Base-by-base conservation (phyloP, 352 stramenopile genomes). In the Phytopythium montanum region DNA sequence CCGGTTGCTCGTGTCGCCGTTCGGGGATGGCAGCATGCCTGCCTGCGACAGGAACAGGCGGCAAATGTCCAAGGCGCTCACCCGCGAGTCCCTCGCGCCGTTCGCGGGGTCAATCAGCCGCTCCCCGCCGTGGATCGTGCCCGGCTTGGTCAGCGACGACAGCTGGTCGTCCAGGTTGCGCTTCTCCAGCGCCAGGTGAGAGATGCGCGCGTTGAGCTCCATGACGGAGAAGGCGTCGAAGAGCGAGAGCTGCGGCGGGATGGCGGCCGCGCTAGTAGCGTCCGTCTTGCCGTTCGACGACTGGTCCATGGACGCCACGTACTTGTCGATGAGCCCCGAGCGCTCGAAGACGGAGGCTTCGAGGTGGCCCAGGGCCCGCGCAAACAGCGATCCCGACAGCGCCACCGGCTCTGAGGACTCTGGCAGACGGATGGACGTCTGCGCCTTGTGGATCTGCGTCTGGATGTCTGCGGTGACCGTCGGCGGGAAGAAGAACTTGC, bases 181-280 rank as follows among this genome's bases (percentile, higher is more conserved):
- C 29, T 79, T 79, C 57, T 75, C 62, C 29, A 86, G 53, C 14
- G 76, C 73, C 50, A 77, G 28, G 48, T 90, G 76, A 5, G 78
- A 90, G 52, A 94, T 88, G 12, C 86, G 77, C 3, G 80, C 74
- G 57, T 95, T 95, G 1, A 94, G 60, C 69, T 95, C 86, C 84
- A 92, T 93, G 45, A 95, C 89, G 33, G 85, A 93, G 55, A 94
- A 95, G 1, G 82, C 69, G 52, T 95, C 86, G 54, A 93, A 95
- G 21, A 95, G 66, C 1, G 79, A 69, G 4, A 95, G 70, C 53
- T 95, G 86, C 1, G 82, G 76, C 19, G 86, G 86, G 31, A 95
- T 81, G 10, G n/a, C 51, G 6, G 16, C n/a, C 2, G 28, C 52
- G 49, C n/a, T 44, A 36, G 26, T 39, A 6, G 58, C 46, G 25